phyloP scores from a whole-genome alignment of 768 basidiomycete species.

The Lactarius indigo region DNA sequence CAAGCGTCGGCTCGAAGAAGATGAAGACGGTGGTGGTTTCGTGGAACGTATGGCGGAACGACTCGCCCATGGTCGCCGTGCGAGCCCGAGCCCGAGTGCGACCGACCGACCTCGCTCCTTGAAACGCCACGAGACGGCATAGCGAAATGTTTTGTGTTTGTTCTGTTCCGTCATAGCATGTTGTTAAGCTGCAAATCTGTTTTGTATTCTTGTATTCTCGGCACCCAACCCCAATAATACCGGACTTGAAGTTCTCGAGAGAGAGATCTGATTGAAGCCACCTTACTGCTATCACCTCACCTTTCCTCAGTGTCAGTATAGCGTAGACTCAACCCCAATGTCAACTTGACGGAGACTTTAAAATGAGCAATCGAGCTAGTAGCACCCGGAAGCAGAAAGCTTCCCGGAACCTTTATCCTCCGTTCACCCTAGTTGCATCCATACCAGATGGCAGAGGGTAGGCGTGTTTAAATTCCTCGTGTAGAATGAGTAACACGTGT shows the following conservation, averaged over 20 bases:
- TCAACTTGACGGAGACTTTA: neutral
- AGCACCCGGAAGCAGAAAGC: neutral
- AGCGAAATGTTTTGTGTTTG: slow-evolving; percentile 1
- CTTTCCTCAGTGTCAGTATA: neutral
- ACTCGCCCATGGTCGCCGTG: slow-evolving; percentile 50
- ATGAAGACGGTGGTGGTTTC: slow-evolving; percentile 45
- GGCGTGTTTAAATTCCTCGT: too few relatives aligned
- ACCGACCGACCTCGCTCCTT: slow-evolving; percentile 46
- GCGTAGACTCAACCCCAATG: neutral
- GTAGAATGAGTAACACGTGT: neutral
- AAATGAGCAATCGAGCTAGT: neutral
- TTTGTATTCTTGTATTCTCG: neutral
- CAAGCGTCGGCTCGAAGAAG: slow-evolving; percentile 56
- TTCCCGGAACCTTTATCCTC: neutral
- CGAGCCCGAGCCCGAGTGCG: slow-evolving; percentile 29
- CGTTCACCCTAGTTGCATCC: neutral
- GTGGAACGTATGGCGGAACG: slow-evolving; percentile 62
- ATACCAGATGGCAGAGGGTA: neutral
- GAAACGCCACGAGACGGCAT: slow-evolving; percentile 64
- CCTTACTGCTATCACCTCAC: neutral
- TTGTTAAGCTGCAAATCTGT: neutral
- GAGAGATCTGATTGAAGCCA: neutral
- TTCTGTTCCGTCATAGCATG: neutral
- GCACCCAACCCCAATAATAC: neutral
- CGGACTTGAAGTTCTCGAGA: neutral